Evolutionary conservation across 2,329 filamentous ascomycete genomes (phyloP).

Genomic region (Penicillium sp.): DNA sequence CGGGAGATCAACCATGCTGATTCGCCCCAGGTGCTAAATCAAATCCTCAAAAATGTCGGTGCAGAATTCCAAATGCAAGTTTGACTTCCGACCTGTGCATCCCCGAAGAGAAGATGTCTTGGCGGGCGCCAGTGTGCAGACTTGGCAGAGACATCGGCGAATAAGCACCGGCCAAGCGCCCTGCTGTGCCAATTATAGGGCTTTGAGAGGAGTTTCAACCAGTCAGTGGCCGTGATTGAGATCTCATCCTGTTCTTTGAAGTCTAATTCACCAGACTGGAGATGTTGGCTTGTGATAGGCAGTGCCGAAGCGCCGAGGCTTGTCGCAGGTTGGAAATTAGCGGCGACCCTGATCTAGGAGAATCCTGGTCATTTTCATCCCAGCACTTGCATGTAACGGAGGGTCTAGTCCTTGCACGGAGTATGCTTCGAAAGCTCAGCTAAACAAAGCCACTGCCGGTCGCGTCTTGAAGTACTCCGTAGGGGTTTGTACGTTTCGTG

Average conservation of each 20-base stretch:
- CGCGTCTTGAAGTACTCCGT: too few species aligned
- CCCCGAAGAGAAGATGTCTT: slow-evolving; percentile 7
- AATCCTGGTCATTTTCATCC: background rate
- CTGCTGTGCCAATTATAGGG: slow-evolving; percentile 13
- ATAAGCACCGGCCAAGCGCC: slow-evolving; percentile 5
- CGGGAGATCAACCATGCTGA: background rate
- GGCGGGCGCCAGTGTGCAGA: slow-evolving; percentile 21
- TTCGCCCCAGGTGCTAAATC: slow-evolving; percentile 4
- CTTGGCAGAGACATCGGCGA: slow-evolving; percentile 16
- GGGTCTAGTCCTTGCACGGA: background rate
- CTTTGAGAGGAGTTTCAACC: background rate
- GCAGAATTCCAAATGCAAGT: slow-evolving; percentile 3
- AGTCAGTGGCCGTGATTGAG: background rate
- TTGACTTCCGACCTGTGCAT: slow-evolving; percentile 9
- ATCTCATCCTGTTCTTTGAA: slow-evolving; percentile 10
- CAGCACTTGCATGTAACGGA: slow-evolving; percentile 2
- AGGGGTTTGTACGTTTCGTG: too few species aligned
- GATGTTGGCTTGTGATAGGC: slow-evolving; percentile 17
- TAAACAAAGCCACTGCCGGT: background rate
- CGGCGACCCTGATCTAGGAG: slow-evolving; percentile 7
- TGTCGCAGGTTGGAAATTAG: slow-evolving; percentile 9
- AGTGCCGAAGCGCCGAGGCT: slow-evolving; percentile 20
- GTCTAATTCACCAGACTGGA: background rate
- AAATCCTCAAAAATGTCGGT: slow-evolving; percentile 4
- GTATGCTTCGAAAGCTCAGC: background rate